Conservation (phyloP, 768 basidiomycete species). For the Mycena capillaripes region DNA sequence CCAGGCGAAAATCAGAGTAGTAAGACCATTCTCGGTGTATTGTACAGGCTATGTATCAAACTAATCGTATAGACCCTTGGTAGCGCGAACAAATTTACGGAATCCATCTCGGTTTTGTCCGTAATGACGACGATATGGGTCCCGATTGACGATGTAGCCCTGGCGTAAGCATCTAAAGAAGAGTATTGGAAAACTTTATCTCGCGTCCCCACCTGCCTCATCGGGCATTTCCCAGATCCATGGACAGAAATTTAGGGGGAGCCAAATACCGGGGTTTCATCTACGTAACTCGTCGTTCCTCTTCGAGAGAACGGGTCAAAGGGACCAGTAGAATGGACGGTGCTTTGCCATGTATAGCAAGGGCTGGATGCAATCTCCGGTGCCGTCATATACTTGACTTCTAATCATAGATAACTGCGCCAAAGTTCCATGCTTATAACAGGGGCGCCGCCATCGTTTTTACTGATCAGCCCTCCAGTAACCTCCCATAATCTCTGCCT, state of each 20-base stretch:
- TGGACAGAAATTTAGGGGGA: neutral
- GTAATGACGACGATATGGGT: neutral
- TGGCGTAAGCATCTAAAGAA: neutral
- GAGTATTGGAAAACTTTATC: neutral
- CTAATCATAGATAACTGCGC: constrained; percentile 23
- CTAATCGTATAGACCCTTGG: constrained; percentile 22
- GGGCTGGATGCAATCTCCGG: constrained; percentile 16
- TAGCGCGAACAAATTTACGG: neutral
- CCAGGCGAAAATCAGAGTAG: constrained; percentile 29
- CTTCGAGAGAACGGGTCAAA: neutral
- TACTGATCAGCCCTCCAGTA: neutral
- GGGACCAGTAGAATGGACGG: constrained; percentile 4
- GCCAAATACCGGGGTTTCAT: constrained; percentile 20
- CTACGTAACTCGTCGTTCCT: constrained; percentile 3
- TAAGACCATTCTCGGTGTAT: constrained; percentile 18
- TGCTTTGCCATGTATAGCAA: constrained; percentile 14
- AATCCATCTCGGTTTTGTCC: neutral
- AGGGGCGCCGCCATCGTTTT: neutral
- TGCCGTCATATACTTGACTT: constrained; percentile 14
- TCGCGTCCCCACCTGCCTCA: neutral
- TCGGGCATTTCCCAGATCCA: neutral
- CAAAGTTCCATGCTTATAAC: constrained; percentile 25
- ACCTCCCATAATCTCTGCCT: constrained; percentile 1
- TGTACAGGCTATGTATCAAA: constrained; percentile 27
- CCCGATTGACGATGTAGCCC: constrained; percentile 6